Percentiles rank a stretch among this genome's conserved stretches.
Conservation (phyloP, 768 basidiomycete species). For the Collybiopsis luxurians region DNA sequence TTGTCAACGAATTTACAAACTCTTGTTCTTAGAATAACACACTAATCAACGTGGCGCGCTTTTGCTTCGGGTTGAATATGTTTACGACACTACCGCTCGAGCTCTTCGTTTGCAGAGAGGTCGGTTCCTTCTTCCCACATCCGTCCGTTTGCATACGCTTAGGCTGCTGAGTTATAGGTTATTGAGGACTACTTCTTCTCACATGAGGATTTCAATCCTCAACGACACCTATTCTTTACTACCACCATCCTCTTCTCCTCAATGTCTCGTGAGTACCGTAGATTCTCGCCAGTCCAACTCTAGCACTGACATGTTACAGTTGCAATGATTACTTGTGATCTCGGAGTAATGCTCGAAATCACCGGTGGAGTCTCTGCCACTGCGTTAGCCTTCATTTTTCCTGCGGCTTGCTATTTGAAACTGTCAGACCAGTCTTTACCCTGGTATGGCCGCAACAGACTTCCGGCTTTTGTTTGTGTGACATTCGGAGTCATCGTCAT, state of each 20-base stretch:
- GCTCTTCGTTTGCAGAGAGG: constrained; percentile 96
- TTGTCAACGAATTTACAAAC: neutral
- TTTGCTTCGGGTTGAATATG: constrained; percentile 96
- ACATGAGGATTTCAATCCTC: constrained; percentile 75
- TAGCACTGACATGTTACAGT: constrained; percentile 43
- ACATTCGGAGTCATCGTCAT: constrained; percentile 76
- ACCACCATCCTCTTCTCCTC: constrained; percentile 77
- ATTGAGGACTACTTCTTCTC: constrained; percentile 96
- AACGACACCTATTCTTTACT: constrained; percentile 90
- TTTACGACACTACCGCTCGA: constrained; percentile 97
- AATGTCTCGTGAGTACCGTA: constrained; percentile 64
- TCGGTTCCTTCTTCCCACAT: constrained; percentile 21
- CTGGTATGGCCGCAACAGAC: constrained; percentile 68
- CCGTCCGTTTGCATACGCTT: neutral
- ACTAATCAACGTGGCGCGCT: constrained; percentile 93
- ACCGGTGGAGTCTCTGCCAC: constrained; percentile 96
- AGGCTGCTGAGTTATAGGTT: constrained; percentile 71
- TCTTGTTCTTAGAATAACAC: constrained; percentile 59
- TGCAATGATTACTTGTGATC: constrained; percentile 89
- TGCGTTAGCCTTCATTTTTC: constrained; percentile 90
- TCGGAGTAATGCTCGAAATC: constrained; percentile 98
- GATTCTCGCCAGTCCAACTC: neutral
- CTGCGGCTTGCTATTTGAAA: constrained; percentile 83
- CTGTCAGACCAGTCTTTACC: constrained; percentile 54
- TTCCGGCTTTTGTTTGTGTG: constrained; percentile 73